Evolutionary conservation across 805 yeast genomes (phyloP).

Genomic region (Saccharomycopsis lassenensis): DNA sequence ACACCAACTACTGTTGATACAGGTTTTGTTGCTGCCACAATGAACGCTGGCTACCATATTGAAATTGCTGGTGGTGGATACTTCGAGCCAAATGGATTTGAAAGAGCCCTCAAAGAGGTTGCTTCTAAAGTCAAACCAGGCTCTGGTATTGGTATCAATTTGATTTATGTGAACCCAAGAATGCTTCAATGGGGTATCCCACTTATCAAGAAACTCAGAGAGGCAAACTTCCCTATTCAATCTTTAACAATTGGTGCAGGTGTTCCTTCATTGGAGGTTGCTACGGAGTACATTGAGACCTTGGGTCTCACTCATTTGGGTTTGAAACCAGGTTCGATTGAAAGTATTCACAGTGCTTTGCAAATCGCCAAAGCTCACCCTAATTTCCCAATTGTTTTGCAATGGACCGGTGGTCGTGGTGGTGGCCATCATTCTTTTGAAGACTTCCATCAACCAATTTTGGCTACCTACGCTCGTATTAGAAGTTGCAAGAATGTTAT

Average conservation of each 20-base stretch:
- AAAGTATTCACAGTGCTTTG: conserved; percentile 77
- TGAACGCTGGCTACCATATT: conserved; percentile 93
- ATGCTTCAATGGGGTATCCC: conserved; percentile 99
- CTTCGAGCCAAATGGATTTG: conserved; percentile 62
- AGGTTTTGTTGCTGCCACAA: conserved; percentile 84
- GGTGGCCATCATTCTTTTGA: conserved; percentile 99
- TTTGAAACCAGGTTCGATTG: conserved; percentile 95
- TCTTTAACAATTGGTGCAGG: conserved; percentile 98
- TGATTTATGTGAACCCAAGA: conserved; percentile 93
- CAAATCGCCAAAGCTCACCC: conserved; percentile 94
- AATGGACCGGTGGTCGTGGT: conserved; percentile 99
- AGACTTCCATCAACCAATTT: conserved; percentile 96
- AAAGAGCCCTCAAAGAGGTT: conserved; percentile 64
- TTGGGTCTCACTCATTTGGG: conserved; percentile 90
- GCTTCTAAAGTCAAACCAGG: conserved; percentile 68
- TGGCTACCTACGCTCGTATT: conserved; percentile 91
- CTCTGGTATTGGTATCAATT: conserved; percentile 80
- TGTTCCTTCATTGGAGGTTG: conserved; percentile 96
- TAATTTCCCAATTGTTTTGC: conserved; percentile 88
- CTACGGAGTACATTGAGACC: conserved; percentile 88
- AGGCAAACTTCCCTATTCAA: conserved; percentile 90
- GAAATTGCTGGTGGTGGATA: conserved; percentile 99
- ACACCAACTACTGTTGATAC: conserved; percentile 96
- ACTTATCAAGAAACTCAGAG: conserved; percentile 77
- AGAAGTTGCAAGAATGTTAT: conserved; percentile 86